These are phyloP conservation scores for Conringia planisiliqua DNA, from an alignment of 345 rosid genomes.

Conservation along the genomic window DNA sequence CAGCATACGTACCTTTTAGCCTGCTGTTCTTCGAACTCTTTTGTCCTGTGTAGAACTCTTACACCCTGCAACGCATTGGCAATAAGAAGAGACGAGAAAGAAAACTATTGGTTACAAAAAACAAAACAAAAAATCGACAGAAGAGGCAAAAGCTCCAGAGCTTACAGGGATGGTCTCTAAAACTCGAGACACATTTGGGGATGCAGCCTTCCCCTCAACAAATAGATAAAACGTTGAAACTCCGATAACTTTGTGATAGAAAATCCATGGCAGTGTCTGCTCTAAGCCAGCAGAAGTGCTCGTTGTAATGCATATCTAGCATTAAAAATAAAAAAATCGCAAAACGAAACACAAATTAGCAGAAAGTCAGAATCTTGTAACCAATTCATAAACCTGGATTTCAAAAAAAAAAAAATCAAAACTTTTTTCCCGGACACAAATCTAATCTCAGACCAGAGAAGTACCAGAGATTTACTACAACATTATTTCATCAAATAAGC, in stretches of 20 bases:
- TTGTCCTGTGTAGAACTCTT: conserved; percentile 71
- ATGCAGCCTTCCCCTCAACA: conserved; percentile 94
- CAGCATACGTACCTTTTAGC: conserved; percentile 56
- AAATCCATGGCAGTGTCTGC: conserved; percentile 86
- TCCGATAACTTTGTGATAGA: conserved; percentile 87
- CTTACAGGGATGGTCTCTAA: conserved; percentile 66
- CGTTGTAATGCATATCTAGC: conserved; percentile 75
- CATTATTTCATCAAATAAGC: neutral
- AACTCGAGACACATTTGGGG: conserved; percentile 62
- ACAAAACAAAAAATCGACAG: neutral
- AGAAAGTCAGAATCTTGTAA: conserved; percentile 8
- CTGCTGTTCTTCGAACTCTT: conserved; percentile 82
- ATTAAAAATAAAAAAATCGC: neutral
- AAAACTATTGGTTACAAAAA: neutral
- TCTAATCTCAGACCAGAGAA: neutral
- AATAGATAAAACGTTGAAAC: conserved; percentile 81
- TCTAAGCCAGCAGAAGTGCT: conserved; percentile 95
- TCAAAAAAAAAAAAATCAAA: neutral
- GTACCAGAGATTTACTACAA: neutral
- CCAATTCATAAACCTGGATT: neutral
- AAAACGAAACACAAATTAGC: neutral
- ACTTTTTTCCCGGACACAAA: neutral
- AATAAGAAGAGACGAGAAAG: neutral
- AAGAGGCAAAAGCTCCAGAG: neutral
- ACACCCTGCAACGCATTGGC: conserved; percentile 56